These are phyloP conservation scores for Cardamine chenopodiifolia DNA, from an alignment of 345 rosid species.

Conservation along the genomic window DNA sequence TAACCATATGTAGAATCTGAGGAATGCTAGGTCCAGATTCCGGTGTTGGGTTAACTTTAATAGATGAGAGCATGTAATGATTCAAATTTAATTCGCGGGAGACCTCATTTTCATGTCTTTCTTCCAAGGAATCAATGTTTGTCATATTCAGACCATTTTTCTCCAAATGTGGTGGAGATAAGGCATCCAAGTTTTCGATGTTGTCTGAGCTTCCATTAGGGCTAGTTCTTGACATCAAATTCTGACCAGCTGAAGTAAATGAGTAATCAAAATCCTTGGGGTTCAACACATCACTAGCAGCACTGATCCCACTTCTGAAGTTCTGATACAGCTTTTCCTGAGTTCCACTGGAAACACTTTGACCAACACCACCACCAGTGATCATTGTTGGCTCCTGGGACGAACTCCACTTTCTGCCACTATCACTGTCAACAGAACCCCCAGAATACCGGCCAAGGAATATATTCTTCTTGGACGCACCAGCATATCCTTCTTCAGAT, in stretches of 20 bases:
- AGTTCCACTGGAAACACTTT: slow-evolving; percentile 59
- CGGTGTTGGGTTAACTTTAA: slow-evolving; percentile 55
- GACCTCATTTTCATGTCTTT: slow-evolving; percentile 48
- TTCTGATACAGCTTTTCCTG: slow-evolving; percentile 72
- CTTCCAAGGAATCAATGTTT: slow-evolving; percentile 49
- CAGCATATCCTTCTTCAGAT: slow-evolving; percentile 84
- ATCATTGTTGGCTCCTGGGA: slow-evolving; percentile 62
- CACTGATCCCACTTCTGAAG: slow-evolving; percentile 52
- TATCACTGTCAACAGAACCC: slow-evolving; percentile 76
- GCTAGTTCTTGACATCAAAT: slow-evolving; percentile 44
- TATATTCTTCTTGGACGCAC: slow-evolving; percentile 67
- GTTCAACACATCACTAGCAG: slow-evolving; percentile 58
- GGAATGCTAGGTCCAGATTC: slow-evolving; percentile 93
- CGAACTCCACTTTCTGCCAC: slow-evolving; percentile 87
- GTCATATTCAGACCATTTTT: slow-evolving; percentile 52
- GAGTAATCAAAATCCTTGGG: slow-evolving; percentile 53
- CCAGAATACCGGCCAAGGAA: slow-evolving; percentile 81
- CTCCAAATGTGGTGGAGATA: slow-evolving; percentile 55
- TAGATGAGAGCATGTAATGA: slow-evolving; percentile 52
- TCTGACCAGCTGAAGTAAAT: slow-evolving; percentile 53
- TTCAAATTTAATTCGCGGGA: slow-evolving; percentile 52
- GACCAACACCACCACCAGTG: slow-evolving; percentile 54
- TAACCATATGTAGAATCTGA: slow-evolving; percentile 93
- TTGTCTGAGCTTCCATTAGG: slow-evolving; percentile 54
- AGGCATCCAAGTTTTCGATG: slow-evolving; percentile 53